Evolutionary conservation across 164 flowering plant genomes (phyloP).

Genomic region (Magnolia changhungtana): DNA sequence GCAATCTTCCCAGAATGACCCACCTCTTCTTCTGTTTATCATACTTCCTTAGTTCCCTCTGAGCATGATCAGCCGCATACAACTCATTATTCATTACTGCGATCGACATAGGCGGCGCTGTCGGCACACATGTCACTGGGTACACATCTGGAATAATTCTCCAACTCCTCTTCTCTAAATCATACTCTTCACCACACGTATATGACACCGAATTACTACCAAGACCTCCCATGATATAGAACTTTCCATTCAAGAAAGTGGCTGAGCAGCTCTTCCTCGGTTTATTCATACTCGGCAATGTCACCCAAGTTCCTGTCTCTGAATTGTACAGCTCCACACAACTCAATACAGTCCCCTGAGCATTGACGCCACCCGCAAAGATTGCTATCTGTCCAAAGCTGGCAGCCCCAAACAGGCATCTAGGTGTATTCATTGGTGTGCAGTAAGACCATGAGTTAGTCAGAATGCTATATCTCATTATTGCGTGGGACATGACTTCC

Average conservation of each 20-base stretch:
- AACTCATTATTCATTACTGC: slow-evolving; percentile 82
- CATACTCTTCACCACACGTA: slow-evolving; percentile 81
- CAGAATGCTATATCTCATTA: slow-evolving; percentile 67
- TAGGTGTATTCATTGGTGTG: slow-evolving; percentile 64
- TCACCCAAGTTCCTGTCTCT: slow-evolving; percentile 57
- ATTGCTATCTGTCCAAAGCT: slow-evolving; percentile 83
- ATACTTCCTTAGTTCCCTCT: slow-evolving; percentile 68
- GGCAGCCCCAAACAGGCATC: slow-evolving; percentile 90
- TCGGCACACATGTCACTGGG: slow-evolving; percentile 46
- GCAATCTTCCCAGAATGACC: slow-evolving; percentile 75
- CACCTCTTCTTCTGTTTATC: slow-evolving; percentile 49
- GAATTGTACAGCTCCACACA: slow-evolving; percentile 87
- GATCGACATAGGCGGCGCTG: slow-evolving; percentile 76
- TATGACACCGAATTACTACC: slow-evolving; percentile 41
- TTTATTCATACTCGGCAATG: slow-evolving; percentile 68
- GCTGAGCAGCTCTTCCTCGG: slow-evolving; percentile 91
- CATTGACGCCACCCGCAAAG: slow-evolving; percentile 90
- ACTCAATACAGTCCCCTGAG: slow-evolving; percentile 46
- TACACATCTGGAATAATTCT: slow-evolving; percentile 76
- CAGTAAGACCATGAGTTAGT: slow-evolving; percentile 79
- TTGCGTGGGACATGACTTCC: slow-evolving; percentile 57
- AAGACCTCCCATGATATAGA: slow-evolving; percentile 88
- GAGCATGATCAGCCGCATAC: slow-evolving; percentile 85
- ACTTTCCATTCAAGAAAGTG: slow-evolving; percentile 82
- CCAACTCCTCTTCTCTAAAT: slow-evolving; percentile 70